These are phyloP conservation scores for Lactarius hatsudake DNA, from an alignment of 768 basidiomycete species.

Conservation along the genomic window DNA sequence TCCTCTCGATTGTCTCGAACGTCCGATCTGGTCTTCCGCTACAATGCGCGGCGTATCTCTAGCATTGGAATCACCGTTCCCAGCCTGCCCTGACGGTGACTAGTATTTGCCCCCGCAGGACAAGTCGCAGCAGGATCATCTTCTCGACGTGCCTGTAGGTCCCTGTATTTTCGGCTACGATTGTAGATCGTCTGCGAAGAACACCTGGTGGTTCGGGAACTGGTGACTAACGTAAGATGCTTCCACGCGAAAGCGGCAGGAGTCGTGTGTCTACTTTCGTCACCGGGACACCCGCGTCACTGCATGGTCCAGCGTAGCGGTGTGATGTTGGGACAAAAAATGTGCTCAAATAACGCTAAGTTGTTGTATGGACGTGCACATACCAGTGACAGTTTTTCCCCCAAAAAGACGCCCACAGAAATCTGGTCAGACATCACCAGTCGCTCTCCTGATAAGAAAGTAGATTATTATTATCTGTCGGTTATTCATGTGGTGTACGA, in stretches of 20 bases:
- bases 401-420: too few species aligned
- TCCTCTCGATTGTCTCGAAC: conserved; percentile 90
- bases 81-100: conserved; percentile 59
- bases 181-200: conserved; percentile 75
- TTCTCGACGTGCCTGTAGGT: conserved; percentile 91
- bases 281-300: too few species aligned
- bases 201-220: conserved; percentile 86
- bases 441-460: too few species aligned
- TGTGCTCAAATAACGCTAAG: too few species aligned
- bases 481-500: too few species aligned
- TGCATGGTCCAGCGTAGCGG: not conserved
- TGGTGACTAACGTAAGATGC: conserved; percentile 52
- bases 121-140: conserved; percentile 67
- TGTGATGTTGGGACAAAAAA: not conserved
- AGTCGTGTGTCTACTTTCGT: not conserved
- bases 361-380: too few species aligned
- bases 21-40: conserved; percentile 77
- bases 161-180: conserved; percentile 58
- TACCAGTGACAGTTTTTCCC: too few species aligned
- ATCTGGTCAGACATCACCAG: too few species aligned
- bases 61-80: conserved; percentile 57
- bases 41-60: conserved; percentile 78
- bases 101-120: conserved; percentile 48
- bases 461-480: too few species aligned
- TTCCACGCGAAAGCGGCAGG: not conserved